Percentiles rank a stretch among this genome's conserved stretches.
These are phyloP conservation scores for Aureobasidium sp. DNA, from an alignment of 2,329 filamentous ascomycete species.

Conservation along the genomic window DNA sequence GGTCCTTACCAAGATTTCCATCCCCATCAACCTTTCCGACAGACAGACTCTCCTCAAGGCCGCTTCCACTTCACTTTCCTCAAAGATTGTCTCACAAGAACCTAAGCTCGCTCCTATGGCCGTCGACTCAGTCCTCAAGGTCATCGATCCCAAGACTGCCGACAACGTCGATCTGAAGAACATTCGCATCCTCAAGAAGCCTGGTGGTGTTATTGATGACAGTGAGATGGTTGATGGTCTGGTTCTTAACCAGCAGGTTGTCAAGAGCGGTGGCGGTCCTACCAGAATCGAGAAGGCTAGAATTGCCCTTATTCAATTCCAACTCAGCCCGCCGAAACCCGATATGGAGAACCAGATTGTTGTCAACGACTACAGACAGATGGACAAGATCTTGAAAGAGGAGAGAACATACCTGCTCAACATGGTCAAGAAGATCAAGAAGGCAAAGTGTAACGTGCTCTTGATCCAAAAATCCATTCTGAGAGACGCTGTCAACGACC, in stretches of 20 bases:
- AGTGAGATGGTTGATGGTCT: constrained; percentile 94
- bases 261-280: constrained; percentile 90
- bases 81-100: constrained; percentile 97
- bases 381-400: constrained; percentile 99
- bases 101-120: constrained; percentile 97
- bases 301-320: constrained; percentile 97
- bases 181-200: constrained; percentile 95
- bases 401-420: constrained; percentile 96
- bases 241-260: constrained; percentile 82
- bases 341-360: constrained; percentile 99
- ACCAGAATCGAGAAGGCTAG: constrained; percentile 92
- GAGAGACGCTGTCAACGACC: constrained; percentile 93
- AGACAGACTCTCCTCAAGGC: constrained; percentile 88
- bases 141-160: constrained; percentile 90
- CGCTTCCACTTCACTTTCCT: constrained; percentile 92
- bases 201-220: constrained; percentile 96
- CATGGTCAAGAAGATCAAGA: constrained; percentile 99
- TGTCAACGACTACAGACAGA: constrained; percentile 98
- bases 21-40: constrained; percentile 83
- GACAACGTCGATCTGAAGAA: constrained; percentile 96
- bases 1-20: constrained; percentile 90
- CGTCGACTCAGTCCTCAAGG: constrained; percentile 90
- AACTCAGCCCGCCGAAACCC: constrained; percentile 94
- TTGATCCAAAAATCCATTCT: constrained; percentile 98
- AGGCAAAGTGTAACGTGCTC: constrained; percentile 98